Evolutionary conservation across 768 basidiomycete genomes (phyloP).

Genomic region (Russula sp.): DNA sequence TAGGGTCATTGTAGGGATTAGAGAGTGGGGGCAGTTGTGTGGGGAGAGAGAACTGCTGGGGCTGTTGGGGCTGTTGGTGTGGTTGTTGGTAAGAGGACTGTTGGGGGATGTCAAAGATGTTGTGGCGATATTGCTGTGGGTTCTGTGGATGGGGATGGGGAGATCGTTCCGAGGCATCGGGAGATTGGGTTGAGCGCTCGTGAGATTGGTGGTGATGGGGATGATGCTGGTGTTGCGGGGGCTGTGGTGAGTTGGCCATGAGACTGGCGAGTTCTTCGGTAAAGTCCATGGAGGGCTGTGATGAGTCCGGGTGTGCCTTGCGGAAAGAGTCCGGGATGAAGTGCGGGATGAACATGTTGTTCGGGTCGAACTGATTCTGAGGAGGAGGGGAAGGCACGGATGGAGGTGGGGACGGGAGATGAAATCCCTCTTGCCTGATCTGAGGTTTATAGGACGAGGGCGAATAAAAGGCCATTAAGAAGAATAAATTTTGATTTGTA

Average conservation of each 20-base stretch:
- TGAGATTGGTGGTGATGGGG: slow-evolving; percentile 38
- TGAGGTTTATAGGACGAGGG: slow-evolving; percentile 51
- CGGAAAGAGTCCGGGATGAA: slow-evolving; percentile 56
- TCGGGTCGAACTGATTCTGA: slow-evolving; percentile 34
- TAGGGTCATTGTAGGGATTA: slow-evolving; percentile 36
- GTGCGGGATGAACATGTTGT: slow-evolving; percentile 47
- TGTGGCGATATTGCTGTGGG: slow-evolving; percentile 39
- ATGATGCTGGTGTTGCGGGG: slow-evolving; percentile 26
- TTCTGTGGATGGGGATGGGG: slow-evolving; percentile 36
- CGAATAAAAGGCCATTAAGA: slow-evolving; percentile 40
- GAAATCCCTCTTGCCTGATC: slow-evolving; percentile 73
- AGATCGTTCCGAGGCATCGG: slow-evolving; percentile 30
- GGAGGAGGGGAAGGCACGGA: slow-evolving; percentile 36
- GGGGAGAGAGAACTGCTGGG: slow-evolving; percentile 35
- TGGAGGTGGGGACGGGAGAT: slow-evolving; percentile 50
- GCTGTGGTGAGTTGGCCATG: slow-evolving; percentile 42
- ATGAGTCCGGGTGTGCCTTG: slow-evolving; percentile 44
- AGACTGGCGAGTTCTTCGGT: slow-evolving; percentile 65
- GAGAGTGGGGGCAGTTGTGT: slow-evolving; percentile 33
- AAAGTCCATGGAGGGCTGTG: slow-evolving; percentile 46
- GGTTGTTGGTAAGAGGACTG: slow-evolving; percentile 38
- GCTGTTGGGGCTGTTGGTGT: slow-evolving; percentile 35
- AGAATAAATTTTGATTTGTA: background rate
- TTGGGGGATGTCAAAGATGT: slow-evolving; percentile 58
- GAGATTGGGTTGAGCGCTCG: slow-evolving; percentile 45